Evolutionary conservation across 768 basidiomycete genomes (phyloP), one percentile per base, ranked within the genome.

Genomic region (Lyophyllum atratum): DNA sequence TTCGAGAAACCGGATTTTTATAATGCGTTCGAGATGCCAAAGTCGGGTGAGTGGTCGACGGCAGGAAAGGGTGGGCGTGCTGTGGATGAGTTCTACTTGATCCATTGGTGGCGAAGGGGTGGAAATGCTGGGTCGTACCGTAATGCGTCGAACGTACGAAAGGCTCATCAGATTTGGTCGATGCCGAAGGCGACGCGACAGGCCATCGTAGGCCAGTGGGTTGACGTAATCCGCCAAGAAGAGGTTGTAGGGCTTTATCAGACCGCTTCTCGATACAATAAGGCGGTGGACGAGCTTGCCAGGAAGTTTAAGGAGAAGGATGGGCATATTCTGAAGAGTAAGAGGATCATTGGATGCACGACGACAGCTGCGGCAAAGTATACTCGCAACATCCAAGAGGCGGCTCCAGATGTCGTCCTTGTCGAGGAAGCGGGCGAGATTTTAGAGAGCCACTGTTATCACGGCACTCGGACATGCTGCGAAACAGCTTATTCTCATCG

Each of bases 401-500:
- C 74, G 7, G 67, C 69, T 1, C 83, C 85, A 0, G 73, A 77
- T 9, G 77, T 89, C 1, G 66, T 89, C 3, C 72, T 89, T 1
- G 86, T 89, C 1, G 88, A 89, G 62, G 88, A 89, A 67, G 87
- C 87, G 0, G 87, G 88, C 6, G 87, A 90, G 62, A 88, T 89
- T 44, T 66, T 89, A 1, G 87, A 89, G 63, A 85, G 83, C 55
- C 87, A 89, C 61, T 61, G 70, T 87, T 33, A 58, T 89, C 37
- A 85, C 85, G 0, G 80, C 88, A 0, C 69, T 89, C 4, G 78
- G 79, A 0, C 55, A 56, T 2, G 55, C 72, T 0, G 80, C 80
- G 0, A 68, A 71, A 3, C 85, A 87, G 28, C 64, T 89, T 51
- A 82, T 89, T 60, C 72, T 90, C 4, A 89, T 90, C 28, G 87